Evolutionary conservation across 768 basidiomycete genomes (phyloP), one percentile per base, ranked within the genome.

Genomic region (Naematelia encephala): DNA sequence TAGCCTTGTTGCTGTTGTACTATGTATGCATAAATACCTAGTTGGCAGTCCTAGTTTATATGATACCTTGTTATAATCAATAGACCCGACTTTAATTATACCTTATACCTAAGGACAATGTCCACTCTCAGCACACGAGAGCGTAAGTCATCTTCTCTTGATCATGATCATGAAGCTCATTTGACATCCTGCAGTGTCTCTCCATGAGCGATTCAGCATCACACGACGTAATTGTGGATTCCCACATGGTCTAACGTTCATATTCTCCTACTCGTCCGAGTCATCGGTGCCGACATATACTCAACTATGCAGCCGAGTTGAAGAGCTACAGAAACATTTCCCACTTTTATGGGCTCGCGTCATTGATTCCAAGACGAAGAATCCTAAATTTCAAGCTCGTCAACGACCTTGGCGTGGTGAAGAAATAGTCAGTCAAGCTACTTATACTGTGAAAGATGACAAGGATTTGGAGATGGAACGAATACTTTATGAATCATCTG

Each of bases 311-410:
- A 13, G 8, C 1, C 53, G 63, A n/a, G 50, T 56, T 3, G 25
- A 43, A 21, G 42, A 54, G 11, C 50, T 64, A 22, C 63, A 64
- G 42, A 30, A 54, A 12, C 59, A 61, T 21, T 64, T 64, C 39
- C 51, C 55, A 2, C 56, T 61, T 1, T 56, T 64, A 3, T 27
- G 53, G 23, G 22, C 48, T 21, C 21, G 3, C 11, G 8, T 64
- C 5, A 19, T 29, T 28, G 60, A 61, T 14, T 46, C 12, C 21
- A 51, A 55, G 12, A 64, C 62, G 8, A 29, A 28, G 22, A 56
- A 27, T 12, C 62, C 62, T 3, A 53, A 43, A 44, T 64, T 39
- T 46, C 19, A 56, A 39, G 51, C 56, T 22, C 19, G 59, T 3
- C 11, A 51, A 12, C n/a, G 14, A 8, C n/a, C 19, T 5, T 54